Conservation (phyloP, 441 rosid genomes). For the Aleurites moluccanus region DNA sequence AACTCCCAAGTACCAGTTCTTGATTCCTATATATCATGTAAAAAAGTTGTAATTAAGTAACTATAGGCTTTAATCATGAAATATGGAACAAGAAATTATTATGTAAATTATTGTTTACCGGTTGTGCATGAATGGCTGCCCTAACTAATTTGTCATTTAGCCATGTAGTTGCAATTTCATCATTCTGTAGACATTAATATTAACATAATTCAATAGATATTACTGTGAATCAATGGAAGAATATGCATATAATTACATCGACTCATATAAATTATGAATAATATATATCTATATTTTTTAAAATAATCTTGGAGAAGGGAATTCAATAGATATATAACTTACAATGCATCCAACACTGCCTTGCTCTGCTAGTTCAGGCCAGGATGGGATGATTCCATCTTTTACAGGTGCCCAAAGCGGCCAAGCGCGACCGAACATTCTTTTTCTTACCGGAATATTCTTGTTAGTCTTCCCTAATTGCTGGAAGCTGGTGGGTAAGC, state of each 20-base stretch:
- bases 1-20: conserved; percentile 51
- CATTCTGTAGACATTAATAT: conserved; percentile 33
- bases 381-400: conserved; percentile 32
- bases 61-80: neutral
- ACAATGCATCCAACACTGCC: conserved; percentile 37
- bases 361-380: conserved; percentile 36
- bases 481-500: conserved; percentile 48
- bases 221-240: no score
- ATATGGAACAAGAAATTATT: neutral
- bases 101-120: conserved; percentile 24
- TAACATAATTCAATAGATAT: no score
- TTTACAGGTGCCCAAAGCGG: conserved; percentile 40
- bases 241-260: no score
- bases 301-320: neutral
- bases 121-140: conserved; percentile 49
- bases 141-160: conserved; percentile 46
- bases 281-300: no score
- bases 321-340: conserved; percentile 14
- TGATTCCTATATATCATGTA: conserved; percentile 19
- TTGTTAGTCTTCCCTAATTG: conserved; percentile 35
- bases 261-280: no score
- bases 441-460: conserved; percentile 36
- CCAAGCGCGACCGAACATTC: conserved; percentile 73
- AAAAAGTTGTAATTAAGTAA: neutral
- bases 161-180: conserved; percentile 54